Conservation (phyloP, 2,329 filamentous ascomycete species). For the Magnaporthiopsis rhizophila region DNA sequence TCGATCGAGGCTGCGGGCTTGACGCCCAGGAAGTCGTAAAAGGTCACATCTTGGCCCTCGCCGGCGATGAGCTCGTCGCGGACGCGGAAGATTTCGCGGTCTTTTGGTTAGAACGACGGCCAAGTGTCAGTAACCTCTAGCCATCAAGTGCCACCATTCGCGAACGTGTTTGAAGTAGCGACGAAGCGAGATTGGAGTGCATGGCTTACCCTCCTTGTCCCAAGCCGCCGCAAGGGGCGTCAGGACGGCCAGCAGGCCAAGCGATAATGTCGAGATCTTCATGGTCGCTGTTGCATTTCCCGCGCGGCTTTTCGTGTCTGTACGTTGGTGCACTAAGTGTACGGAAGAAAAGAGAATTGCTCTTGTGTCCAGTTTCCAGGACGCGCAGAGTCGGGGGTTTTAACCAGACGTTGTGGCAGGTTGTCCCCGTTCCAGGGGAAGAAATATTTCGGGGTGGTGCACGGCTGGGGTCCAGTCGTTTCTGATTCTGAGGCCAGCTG, state of each 20-base stretch:
- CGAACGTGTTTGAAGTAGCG: neutral
- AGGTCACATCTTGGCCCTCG: constrained; percentile 74
- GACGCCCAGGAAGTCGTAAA: constrained; percentile 90
- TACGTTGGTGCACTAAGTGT: neutral
- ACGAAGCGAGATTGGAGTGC: too few relatives aligned
- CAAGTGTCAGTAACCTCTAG: constrained; percentile 1
- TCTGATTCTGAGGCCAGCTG: neutral
- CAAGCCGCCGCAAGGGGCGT: constrained; percentile 65
- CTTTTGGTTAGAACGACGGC: constrained; percentile 34
- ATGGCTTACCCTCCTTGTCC: constrained; percentile 74
- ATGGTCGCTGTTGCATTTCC: constrained; percentile 38
- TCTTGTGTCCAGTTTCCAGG: neutral
- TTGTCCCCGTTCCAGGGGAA: neutral
- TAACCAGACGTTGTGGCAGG: neutral
- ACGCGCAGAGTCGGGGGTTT: neutral
- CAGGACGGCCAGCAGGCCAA: constrained; percentile 63
- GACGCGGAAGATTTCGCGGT: constrained; percentile 96
- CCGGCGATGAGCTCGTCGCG: constrained; percentile 73
- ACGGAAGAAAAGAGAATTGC: neutral
- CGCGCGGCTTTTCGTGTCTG: neutral
- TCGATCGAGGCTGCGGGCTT: constrained; percentile 66
- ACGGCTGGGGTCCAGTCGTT: neutral
- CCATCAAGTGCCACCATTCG: neutral
- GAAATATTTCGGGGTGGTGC: neutral
- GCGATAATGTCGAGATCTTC: constrained; percentile 59